phyloP scores from a whole-genome alignment of 2,329 filamentous ascomycete genomes.

The Fusarium verrucosum region DNA sequence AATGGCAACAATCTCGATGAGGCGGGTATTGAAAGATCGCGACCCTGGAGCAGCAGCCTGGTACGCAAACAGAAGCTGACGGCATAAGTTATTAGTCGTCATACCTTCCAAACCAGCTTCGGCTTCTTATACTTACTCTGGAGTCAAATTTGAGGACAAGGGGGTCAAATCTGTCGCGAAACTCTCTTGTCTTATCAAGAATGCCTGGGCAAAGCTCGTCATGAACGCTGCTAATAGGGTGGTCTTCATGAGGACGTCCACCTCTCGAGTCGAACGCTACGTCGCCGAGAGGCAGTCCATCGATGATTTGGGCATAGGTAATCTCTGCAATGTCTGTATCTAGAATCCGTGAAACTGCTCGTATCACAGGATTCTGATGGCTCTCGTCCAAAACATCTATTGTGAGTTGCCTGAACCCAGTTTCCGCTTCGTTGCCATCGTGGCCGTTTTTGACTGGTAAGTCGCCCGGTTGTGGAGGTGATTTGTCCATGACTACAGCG shows the following conservation, averaged over 20 bases:
- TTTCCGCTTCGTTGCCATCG: rapidly evolving
- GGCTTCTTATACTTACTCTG: neutral
- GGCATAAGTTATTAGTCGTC: neutral
- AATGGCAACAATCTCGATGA: slow-evolving; percentile 47
- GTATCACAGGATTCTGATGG: neutral
- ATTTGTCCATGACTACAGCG: neutral
- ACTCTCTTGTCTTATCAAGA: slow-evolving; percentile 23
- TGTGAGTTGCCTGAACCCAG: neutral
- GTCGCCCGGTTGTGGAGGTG: neutral
- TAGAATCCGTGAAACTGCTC: slow-evolving; percentile 24
- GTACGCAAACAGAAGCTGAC: slow-evolving; percentile 40
- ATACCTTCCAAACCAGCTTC: neutral
- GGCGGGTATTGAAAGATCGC: slow-evolving; percentile 39
- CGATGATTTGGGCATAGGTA: slow-evolving; percentile 40
- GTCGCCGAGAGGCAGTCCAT: slow-evolving; percentile 33
- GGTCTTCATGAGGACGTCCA: neutral
- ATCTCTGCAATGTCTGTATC: slow-evolving; percentile 16
- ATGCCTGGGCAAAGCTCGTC: slow-evolving; percentile 29
- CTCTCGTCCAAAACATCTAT: neutral
- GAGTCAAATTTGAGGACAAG: slow-evolving; percentile 14
- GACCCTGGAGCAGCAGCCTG: slow-evolving; percentile 38
- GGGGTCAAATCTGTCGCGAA: slow-evolving; percentile 19
- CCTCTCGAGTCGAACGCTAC: neutral
- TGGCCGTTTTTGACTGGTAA: rapidly evolving
- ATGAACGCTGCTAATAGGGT: slow-evolving; percentile 36